Percentiles rank a stretch among this genome's conserved stretches.
Conservation (phyloP, 257 asterid genomes). For the Sherardia arvensis region DNA sequence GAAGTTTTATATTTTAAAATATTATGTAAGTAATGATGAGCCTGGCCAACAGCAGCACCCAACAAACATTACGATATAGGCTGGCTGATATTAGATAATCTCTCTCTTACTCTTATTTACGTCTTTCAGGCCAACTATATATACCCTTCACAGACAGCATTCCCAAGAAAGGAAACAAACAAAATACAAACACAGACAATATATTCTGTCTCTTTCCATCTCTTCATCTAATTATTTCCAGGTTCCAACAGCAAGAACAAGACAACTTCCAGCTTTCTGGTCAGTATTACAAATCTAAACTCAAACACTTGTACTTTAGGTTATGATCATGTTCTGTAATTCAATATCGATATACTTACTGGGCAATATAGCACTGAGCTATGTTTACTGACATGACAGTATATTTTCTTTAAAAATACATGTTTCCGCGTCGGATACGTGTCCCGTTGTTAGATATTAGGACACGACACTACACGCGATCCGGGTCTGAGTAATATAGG, state of each 20-base stretch:
- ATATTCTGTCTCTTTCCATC: conserved; percentile 9
- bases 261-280: conserved; percentile 17
- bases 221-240: background rate
- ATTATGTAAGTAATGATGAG: background rate
- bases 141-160: background rate
- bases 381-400: no score
- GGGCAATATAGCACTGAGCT: no score
- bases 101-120: background rate
- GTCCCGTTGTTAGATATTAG: no score
- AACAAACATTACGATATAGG: conserved; percentile 17
- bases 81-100: background rate
- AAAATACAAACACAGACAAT: background rate
- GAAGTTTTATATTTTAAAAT: no score
- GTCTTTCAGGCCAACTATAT: background rate
- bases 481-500: no score
- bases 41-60: conserved; percentile 18
- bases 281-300: conserved; percentile 6
- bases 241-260: conserved; percentile 9
- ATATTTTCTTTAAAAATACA: no score
- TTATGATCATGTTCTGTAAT: background rate
- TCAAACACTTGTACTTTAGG: no score
- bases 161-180: background rate
- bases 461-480: no score
- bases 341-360: no score
- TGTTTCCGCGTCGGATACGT: no score